Base-by-base conservation (phyloP, 78 protist genomes). In the Chrysochromulina tobinii region DNA sequence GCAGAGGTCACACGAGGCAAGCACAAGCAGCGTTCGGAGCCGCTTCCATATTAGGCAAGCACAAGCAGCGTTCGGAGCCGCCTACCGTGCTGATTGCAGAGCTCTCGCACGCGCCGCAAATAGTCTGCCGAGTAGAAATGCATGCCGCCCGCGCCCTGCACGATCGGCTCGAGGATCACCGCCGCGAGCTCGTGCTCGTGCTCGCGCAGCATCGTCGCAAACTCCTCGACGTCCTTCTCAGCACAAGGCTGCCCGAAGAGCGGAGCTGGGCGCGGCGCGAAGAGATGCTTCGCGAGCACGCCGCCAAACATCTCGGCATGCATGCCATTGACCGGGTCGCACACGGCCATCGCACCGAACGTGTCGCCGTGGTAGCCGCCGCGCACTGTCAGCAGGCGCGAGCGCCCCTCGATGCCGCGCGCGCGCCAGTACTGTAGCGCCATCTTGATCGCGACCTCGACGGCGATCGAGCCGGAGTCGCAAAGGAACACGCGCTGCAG, bases 331-430 rank as follows among this genome's bases (percentile, higher is more conserved):
- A 89, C 9, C 48, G 95, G 90, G 73, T 93, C 95, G 27, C 95
- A 92, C 61, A 75, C 83, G 38, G 57, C 38, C 95, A 93, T 93
- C 11, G 90, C 90, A 17, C 95, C 95, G 21, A 89, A 15, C 48
- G 95, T 93, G 86, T 93, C 95, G 27, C 95, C 95, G 86, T 93
- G 95, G 93, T 93, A 93, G 61, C 77, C 27, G 77, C 59, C 83
- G 68, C 50, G 51, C 3, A 83, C 21, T 8, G 81, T 87, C 25
- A 89, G 51, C 20, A 93, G 83, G 18, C 57, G 23, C 25, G 48
- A 3, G 83, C 83, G 83, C 27, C 58, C 57, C 23, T 1, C n/a
- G 58, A 50, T 15, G 54, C 83, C 83, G 58, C 25, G 54, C 54
- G 51, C 90, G 88, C 75, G 87, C 64, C 67, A 48, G 23, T 51